These are phyloP conservation scores for Aspergillus phoenicis DNA, from an alignment of 2,329 filamentous ascomycete genomes.

Conservation along the genomic window DNA sequence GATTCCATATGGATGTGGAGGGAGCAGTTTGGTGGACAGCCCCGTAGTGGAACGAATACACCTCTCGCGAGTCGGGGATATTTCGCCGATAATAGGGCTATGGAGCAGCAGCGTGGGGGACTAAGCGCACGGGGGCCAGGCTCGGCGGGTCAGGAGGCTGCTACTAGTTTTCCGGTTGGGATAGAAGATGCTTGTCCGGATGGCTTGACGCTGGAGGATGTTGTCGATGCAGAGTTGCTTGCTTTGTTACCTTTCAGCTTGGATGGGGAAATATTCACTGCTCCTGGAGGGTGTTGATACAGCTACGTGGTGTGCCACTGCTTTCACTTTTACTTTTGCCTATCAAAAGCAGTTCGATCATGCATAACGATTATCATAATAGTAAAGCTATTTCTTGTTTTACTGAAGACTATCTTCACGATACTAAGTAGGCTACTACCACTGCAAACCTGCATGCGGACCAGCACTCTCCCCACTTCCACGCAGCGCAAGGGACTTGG, in stretches of 20 bases:
- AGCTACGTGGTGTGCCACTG: no score
- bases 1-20: neutral
- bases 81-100: no score
- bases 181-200: neutral
- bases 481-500: neutral
- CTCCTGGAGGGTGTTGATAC: neutral
- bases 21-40: neutral
- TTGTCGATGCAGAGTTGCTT: neutral
- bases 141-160: no score
- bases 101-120: no score
- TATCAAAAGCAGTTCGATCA: no score
- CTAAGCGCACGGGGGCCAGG: no score
- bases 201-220: neutral
- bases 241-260: neutral
- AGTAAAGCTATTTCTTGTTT: no score
- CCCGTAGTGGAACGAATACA: neutral
- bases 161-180: neutral
- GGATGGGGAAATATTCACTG: neutral
- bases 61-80: neutral
- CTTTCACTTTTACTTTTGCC: no score
- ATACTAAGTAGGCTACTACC: neutral
- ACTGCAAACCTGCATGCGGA: neutral
- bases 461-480: neutral
- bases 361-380: no score
- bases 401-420: no score